phyloP scores from a whole-genome alignment of 2,329 filamentous ascomycete species.

The Cercospora sojina region DNA sequence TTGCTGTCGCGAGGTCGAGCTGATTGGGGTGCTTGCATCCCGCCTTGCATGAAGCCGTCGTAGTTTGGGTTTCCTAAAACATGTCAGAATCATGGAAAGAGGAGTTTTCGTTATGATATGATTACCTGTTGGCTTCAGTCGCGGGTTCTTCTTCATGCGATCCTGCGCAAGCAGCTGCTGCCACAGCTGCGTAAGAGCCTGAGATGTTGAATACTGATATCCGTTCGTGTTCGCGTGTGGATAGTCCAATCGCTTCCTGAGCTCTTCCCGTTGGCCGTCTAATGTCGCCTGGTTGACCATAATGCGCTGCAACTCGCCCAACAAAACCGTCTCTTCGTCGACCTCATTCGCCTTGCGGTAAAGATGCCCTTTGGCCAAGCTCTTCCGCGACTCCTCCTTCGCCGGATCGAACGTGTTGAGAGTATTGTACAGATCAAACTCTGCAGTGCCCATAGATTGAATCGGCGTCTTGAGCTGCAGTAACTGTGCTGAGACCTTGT shows the following conservation, averaged over 20 bases:
- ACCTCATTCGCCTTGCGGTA: constrained; percentile 82
- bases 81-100: neutral
- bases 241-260: constrained; percentile 79
- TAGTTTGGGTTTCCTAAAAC: constrained; percentile 27
- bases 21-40: constrained; percentile 24
- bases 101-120: neutral
- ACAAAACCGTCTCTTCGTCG: constrained; percentile 83
- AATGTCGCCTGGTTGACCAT: constrained; percentile 81
- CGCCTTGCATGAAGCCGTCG: constrained; percentile 21
- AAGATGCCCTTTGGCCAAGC: constrained; percentile 76
- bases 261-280: constrained; percentile 77
- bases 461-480: constrained; percentile 77
- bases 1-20: constrained; percentile 48
- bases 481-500: constrained; percentile 78
- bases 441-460: constrained; percentile 80
- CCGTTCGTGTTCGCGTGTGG: constrained; percentile 62
- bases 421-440: constrained; percentile 78
- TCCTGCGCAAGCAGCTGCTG: constrained; percentile 80
- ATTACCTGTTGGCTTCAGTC: constrained; percentile 39
- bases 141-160: constrained; percentile 80
- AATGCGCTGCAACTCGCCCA: constrained; percentile 90
- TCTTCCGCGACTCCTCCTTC: constrained; percentile 77
- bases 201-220: constrained; percentile 70
- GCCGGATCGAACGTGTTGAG: constrained; percentile 83
- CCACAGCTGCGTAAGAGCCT: constrained; percentile 75